Evolutionary conservation across 495 filamentous ascomycete species (phyloP).

Genomic region (Penicillium robsamsonii): DNA sequence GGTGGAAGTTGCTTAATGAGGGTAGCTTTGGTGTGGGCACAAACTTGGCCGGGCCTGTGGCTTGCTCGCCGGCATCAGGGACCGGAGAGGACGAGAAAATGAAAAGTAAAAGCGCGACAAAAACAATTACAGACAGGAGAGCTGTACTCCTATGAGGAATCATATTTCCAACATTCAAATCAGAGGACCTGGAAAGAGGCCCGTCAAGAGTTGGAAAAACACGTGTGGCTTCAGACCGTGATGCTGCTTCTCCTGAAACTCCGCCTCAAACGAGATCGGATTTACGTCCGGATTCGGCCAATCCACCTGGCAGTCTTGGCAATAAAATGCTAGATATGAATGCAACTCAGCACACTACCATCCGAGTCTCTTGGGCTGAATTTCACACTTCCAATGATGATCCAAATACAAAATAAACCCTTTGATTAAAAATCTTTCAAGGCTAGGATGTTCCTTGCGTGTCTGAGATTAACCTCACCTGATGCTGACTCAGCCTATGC

Average conservation of each 20-base stretch:
- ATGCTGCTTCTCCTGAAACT: constrained; percentile 15
- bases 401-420: background rate
- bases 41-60: constrained; percentile 32
- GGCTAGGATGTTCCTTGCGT: background rate
- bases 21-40: constrained; percentile 45
- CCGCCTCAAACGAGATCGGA: constrained; percentile 19
- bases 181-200: constrained; percentile 5
- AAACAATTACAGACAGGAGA: constrained; percentile 42
- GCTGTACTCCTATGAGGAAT: constrained; percentile 45
- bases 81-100: constrained; percentile 45
- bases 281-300: constrained; percentile 4
- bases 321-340: background rate
- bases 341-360: background rate
- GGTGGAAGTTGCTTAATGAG: constrained; percentile 34
- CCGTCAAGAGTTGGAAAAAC: constrained; percentile 8
- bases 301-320: constrained; percentile 10
- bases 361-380: background rate
- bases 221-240: constrained; percentile 10
- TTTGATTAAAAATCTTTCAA: background rate
- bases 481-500: background rate
- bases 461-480: background rate
- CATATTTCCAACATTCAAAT: constrained; percentile 29
- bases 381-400: background rate
- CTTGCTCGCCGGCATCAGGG: constrained; percentile 25
- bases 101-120: constrained; percentile 45